phyloP scores from a whole-genome alignment of 2,329 filamentous ascomycete species.

The Aspergillus ochraceoroseus region DNA sequence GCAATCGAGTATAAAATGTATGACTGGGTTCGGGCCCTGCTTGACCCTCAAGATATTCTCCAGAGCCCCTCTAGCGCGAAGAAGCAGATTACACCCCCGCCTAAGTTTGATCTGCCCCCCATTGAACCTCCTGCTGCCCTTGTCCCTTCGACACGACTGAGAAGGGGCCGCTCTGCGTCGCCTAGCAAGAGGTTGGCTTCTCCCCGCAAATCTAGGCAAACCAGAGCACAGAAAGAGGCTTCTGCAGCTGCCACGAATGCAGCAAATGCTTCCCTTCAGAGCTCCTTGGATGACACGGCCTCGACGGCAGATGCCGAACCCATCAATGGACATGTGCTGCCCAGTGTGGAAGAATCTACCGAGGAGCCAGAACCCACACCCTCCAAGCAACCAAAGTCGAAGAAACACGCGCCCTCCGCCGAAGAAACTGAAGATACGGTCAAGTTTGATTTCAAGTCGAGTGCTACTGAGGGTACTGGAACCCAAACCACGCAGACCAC shows the following conservation, averaged over 20 bases:
- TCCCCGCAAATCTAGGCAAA: constrained; percentile 52
- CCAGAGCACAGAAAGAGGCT: constrained; percentile 47
- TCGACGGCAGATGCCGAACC: constrained; percentile 28
- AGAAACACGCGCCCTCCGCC: constrained; percentile 19
- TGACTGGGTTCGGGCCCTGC: constrained; percentile 84
- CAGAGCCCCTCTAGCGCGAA: constrained; percentile 62
- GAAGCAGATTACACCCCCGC: constrained; percentile 75
- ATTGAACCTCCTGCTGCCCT: constrained; percentile 36
- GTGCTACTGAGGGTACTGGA: constrained; percentile 45
- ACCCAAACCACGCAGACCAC: constrained; percentile 66
- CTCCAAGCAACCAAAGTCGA: constrained; percentile 23
- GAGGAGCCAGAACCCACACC: constrained; percentile 26
- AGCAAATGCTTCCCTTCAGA: constrained; percentile 47
- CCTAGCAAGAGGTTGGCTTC: constrained; percentile 50
- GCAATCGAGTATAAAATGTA: constrained; percentile 82
- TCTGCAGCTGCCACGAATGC: constrained; percentile 48
- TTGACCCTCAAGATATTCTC: constrained; percentile 78
- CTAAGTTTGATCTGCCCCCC: constrained; percentile 63
- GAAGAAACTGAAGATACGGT: constrained; percentile 45
- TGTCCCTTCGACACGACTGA: constrained; percentile 39
- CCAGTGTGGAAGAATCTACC: constrained; percentile 28
- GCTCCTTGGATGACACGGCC: constrained; percentile 44
- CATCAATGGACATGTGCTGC: constrained; percentile 25
- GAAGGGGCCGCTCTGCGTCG: constrained; percentile 57
- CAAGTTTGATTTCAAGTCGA: constrained; percentile 62